Conservation (phyloP, 441 rosid genomes). For the Isatis lusitanica region DNA sequence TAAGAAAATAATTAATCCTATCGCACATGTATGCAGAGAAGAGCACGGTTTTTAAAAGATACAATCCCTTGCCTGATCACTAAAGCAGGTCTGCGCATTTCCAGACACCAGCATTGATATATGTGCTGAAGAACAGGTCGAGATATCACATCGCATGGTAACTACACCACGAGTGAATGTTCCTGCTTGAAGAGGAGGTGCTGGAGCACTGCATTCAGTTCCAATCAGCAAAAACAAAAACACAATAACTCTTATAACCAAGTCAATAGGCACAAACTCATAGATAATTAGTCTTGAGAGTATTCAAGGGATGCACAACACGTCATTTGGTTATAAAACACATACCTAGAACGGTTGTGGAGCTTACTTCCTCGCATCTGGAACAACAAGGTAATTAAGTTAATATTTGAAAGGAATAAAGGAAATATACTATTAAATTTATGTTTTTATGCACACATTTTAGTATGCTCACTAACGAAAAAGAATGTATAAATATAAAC, state of each 20-base stretch:
- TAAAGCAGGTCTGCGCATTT: constrained; percentile 96
- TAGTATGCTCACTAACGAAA: constrained; percentile 2
- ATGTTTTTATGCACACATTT: background rate
- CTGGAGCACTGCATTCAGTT: constrained; percentile 77
- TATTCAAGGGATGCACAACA: too few relatives aligned
- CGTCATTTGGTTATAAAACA: constrained; percentile 19
- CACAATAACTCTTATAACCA: background rate
- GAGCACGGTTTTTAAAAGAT: background rate
- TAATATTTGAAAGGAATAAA: background rate
- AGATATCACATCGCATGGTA: constrained; percentile 95
- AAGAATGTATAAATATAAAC: constrained; percentile 2
- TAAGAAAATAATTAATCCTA: constrained; percentile 15
- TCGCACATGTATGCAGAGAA: constrained; percentile 21
- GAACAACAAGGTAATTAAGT: constrained; percentile 18
- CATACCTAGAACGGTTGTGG: constrained; percentile 89
- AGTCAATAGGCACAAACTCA: background rate
- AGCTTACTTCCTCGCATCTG: constrained; percentile 98
- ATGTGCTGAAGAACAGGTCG: constrained; percentile 87
- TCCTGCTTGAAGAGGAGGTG: constrained; percentile 99
- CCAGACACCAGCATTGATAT: constrained; percentile 95
- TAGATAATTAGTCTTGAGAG: background rate
- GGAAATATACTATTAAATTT: background rate
- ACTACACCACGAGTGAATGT: constrained; percentile 96
- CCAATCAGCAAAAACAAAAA: background rate
- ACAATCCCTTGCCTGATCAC: constrained; percentile 79